Conservation (phyloP, 148 eudicot genomes). For the Fagopyrum tataricum region DNA sequence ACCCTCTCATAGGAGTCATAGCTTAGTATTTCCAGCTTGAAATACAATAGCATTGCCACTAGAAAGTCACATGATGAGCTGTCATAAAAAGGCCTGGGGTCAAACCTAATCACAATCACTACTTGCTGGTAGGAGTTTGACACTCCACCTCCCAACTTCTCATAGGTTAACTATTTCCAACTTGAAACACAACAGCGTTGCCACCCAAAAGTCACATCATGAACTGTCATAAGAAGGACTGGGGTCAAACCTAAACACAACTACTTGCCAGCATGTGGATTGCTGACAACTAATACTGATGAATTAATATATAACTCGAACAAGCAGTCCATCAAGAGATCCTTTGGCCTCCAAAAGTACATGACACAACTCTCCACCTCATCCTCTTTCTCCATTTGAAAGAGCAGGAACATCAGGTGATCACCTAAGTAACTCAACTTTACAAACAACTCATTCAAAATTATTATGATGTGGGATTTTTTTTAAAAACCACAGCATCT, state of each 20-base stretch:
- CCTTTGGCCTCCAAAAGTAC: background rate
- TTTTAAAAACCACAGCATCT: background rate
- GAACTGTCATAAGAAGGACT: background rate
- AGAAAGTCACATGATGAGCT: background rate
- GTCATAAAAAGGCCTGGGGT: background rate
- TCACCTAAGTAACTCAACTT: background rate
- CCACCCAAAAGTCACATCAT: background rate
- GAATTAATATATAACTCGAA: background rate
- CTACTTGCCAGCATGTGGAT: background rate
- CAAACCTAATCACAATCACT: background rate
- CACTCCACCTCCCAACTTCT: too few species aligned
- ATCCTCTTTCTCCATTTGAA: background rate
- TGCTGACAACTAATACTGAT: background rate
- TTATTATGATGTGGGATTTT: background rate
- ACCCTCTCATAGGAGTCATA: background rate
- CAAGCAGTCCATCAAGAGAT: background rate
- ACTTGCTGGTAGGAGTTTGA: background rate
- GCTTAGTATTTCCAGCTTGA: background rate
- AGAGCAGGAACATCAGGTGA: background rate
- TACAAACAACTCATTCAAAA: background rate
- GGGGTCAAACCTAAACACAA: background rate
- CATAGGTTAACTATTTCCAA: background rate
- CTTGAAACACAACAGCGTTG: background rate
- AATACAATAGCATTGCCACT: background rate
- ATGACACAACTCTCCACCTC: background rate